Evolutionary conservation across 148 eudicot genomes (phyloP).

Genomic region (Arctostaphylos glauca): DNA sequence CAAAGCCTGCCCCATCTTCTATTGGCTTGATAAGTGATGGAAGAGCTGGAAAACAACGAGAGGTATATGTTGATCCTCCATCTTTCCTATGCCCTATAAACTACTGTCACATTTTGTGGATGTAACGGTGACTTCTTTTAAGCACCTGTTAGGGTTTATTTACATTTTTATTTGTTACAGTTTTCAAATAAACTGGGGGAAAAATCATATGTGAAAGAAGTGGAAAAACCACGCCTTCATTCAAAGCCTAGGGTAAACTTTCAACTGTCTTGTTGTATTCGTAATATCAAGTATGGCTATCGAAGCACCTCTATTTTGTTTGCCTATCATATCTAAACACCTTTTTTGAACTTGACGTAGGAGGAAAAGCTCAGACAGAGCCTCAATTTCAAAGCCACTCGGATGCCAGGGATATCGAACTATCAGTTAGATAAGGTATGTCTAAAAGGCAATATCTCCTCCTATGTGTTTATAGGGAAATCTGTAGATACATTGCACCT

Average conservation of each 20-base stretch:
- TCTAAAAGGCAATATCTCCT: background rate
- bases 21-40: slow-evolving; percentile 48
- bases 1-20: slow-evolving; percentile 43
- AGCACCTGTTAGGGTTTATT: background rate
- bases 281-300: background rate
- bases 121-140: background rate
- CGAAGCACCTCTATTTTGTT: background rate
- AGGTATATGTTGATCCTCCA: slow-evolving; percentile 30
- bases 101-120: background rate
- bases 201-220: slow-evolving; percentile 37
- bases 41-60: slow-evolving; percentile 49
- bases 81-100: background rate
- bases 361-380: slow-evolving; percentile 36
- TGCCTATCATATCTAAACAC: background rate
- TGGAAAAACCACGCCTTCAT: slow-evolving; percentile 33
- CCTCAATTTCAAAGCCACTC: slow-evolving; percentile 40
- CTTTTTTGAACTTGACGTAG: slow-evolving; percentile 25
- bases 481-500: background rate
- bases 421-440: slow-evolving; percentile 34
- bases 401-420: slow-evolving; percentile 38
- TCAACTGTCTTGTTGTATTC: background rate
- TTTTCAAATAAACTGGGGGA: slow-evolving; percentile 42
- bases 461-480: background rate
- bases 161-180: slow-evolving; percentile 29
- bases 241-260: slow-evolving; percentile 48